These are phyloP conservation scores for Aspergillus funiculosus DNA, from an alignment of 495 filamentous ascomycete genomes.

Conservation along the genomic window DNA sequence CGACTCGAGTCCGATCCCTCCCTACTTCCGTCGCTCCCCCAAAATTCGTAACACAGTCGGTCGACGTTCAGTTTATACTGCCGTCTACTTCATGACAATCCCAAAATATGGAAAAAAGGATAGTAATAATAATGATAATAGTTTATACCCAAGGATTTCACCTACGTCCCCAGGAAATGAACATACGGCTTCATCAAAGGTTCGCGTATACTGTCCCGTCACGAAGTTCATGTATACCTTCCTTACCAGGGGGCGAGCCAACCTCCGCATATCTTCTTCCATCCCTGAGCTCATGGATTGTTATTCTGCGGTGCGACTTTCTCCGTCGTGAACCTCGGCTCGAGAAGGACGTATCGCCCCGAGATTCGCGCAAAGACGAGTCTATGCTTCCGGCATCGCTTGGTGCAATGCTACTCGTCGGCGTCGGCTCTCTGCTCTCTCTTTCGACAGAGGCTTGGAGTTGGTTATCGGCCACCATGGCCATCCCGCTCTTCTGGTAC, in stretches of 20 bases:
- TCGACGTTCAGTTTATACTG: no score
- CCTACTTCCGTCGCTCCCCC: no score
- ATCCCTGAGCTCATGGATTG: slow-evolving; percentile 43
- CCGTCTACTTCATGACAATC: no score
- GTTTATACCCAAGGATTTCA: not conserved
- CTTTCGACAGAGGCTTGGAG: slow-evolving; percentile 35
- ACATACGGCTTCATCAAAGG: slow-evolving; percentile 19
- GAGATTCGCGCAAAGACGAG: slow-evolving; percentile 15
- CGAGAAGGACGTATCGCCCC: slow-evolving; percentile 21
- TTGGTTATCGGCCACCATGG: slow-evolving; percentile 35
- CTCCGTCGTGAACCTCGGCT: slow-evolving; percentile 31
- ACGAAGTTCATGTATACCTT: slow-evolving; percentile 41
- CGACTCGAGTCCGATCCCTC: no score
- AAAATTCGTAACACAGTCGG: no score
- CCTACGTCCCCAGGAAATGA: not conserved
- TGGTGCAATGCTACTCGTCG: slow-evolving; percentile 24
- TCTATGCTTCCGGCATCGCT: slow-evolving; percentile 37
- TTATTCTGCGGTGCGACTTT: slow-evolving; percentile 32
- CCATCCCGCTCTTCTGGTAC: slow-evolving; percentile 32
- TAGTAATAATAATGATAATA: not conserved
- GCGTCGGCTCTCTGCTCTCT: slow-evolving; percentile 31
- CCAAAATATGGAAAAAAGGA: not conserved
- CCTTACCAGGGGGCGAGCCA: slow-evolving; percentile 30
- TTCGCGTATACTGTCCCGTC: slow-evolving; percentile 45
- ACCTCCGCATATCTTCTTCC: slow-evolving; percentile 41